Evolutionary conservation across 129 eudicot genomes (phyloP).

Genomic region (Tanacetum coccineum): DNA sequence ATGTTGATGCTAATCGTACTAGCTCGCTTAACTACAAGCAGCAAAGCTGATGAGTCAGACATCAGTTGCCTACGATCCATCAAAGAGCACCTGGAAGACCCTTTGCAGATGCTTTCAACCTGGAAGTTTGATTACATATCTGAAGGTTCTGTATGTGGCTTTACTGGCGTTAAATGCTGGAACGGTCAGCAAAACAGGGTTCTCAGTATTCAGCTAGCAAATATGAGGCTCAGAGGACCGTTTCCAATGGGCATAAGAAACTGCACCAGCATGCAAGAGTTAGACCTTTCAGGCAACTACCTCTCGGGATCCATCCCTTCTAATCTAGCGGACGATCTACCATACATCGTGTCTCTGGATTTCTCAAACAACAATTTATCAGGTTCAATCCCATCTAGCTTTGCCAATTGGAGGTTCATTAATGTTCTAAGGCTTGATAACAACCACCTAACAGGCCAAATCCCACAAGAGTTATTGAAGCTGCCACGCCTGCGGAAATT

Average conservation of each 20-base stretch:
- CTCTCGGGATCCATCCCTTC: not conserved
- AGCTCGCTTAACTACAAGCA: conserved; percentile 3
- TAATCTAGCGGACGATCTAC: not conserved
- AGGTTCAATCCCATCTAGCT: not conserved
- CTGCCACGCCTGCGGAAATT: conserved; percentile 27
- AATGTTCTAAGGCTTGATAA: conserved; percentile 31
- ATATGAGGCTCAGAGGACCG: conserved; percentile 34
- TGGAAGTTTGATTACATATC: conserved; percentile 26
- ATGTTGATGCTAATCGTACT: conserved; percentile 3
- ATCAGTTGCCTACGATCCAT: conserved; percentile 34
- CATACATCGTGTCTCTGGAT: not conserved
- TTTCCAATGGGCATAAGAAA: conserved; percentile 34
- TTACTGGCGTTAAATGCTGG: conserved; percentile 34
- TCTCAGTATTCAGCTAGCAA: conserved; percentile 9
- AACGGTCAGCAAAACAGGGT: conserved; percentile 22
- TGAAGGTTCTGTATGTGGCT: conserved; percentile 27
- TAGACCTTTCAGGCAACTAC: not conserved
- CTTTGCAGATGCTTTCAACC: conserved; percentile 9
- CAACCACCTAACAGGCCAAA: conserved; percentile 36
- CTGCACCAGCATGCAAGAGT: not conserved
- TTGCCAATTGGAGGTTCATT: conserved; percentile 5
- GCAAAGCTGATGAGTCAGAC: conserved; percentile 16
- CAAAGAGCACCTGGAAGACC: conserved; percentile 30
- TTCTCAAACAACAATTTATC: not conserved
- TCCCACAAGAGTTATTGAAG: not conserved